These are phyloP conservation scores for Naganishia friedmannii DNA, from an alignment of 768 basidiomycete species.

Conservation along the genomic window DNA sequence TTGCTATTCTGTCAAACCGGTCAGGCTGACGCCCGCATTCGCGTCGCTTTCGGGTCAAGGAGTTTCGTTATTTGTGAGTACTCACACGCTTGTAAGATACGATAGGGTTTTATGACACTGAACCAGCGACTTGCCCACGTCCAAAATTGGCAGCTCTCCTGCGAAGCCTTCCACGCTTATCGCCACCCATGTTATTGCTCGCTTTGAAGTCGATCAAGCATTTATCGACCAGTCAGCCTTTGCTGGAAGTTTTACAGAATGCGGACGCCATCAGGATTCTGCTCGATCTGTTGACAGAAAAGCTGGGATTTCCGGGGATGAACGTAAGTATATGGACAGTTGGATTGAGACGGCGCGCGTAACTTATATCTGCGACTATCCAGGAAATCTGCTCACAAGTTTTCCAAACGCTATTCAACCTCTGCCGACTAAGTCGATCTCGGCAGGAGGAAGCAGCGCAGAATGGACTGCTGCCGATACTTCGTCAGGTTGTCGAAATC, in stretches of 20 bases:
- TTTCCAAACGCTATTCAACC: slow-evolving; percentile 94
- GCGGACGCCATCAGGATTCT: slow-evolving; percentile 90
- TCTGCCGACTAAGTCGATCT: slow-evolving; percentile 88
- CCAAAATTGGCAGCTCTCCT: slow-evolving; percentile 65
- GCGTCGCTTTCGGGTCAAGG: slow-evolving; percentile 84
- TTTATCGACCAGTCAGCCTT: slow-evolving; percentile 83
- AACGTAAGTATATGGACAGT: slow-evolving; percentile 60
- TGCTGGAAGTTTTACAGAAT: slow-evolving; percentile 91
- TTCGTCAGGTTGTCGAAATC: slow-evolving; percentile 81
- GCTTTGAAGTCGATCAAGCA: slow-evolving; percentile 95
- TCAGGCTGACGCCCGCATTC: slow-evolving; percentile 90
- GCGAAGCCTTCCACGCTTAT: slow-evolving; percentile 78
- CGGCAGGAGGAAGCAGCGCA: slow-evolving; percentile 96
- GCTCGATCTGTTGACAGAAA: slow-evolving; percentile 77
- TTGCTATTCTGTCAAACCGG: slow-evolving; percentile 91
- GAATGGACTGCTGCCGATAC: slow-evolving; percentile 86
- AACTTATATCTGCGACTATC: neutral
- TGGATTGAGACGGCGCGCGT: neutral
- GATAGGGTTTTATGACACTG: neutral
- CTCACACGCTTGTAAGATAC: neutral
- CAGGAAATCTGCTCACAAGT: slow-evolving; percentile 85
- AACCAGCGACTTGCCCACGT: neutral
- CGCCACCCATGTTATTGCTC: slow-evolving; percentile 80
- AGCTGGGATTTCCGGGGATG: slow-evolving; percentile 71
- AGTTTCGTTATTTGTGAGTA: slow-evolving; percentile 81